Percentiles rank a stretch among this genome's conserved stretches.
phyloP scores from a whole-genome alignment of 768 basidiomycete genomes.

The Tubosaeta sp. region DNA sequence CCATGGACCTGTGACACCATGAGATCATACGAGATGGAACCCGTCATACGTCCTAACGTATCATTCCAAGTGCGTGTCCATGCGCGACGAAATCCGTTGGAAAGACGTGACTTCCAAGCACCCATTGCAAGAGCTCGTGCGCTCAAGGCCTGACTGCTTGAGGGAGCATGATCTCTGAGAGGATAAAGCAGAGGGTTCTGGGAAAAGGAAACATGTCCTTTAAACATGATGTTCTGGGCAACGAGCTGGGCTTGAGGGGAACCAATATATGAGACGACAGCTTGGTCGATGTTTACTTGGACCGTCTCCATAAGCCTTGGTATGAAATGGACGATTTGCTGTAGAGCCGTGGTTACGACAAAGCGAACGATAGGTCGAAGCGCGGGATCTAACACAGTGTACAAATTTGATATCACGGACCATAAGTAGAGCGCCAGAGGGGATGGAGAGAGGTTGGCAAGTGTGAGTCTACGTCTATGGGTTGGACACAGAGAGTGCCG shows the following conservation, averaged over 20 bases:
- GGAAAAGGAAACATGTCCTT: conserved; percentile 52
- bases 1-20: conserved; percentile 46
- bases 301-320: conserved; percentile 66
- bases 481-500: conserved; percentile 18
- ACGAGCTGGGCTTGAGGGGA: conserved; percentile 50
- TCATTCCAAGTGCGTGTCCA: conserved; percentile 68
- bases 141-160: conserved; percentile 15
- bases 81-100: conserved; percentile 56
- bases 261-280: conserved; percentile 47
- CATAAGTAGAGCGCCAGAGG: conserved; percentile 33
- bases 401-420: conserved; percentile 33
- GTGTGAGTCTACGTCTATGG: conserved; percentile 41
- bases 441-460: conserved; percentile 35
- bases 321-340: conserved; percentile 57
- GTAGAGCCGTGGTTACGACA: conserved; percentile 49
- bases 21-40: conserved; percentile 49
- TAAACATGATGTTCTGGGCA: conserved; percentile 46
- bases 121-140: conserved; percentile 45
- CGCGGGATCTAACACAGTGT: conserved; percentile 50
- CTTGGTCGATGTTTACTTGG: conserved; percentile 61
- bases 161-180: conserved; percentile 9
- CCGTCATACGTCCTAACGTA: conserved; percentile 63
- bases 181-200: conserved; percentile 38
- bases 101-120: conserved; percentile 61
- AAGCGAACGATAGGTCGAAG: conserved; percentile 59